Base-by-base conservation (phyloP, 2,329 filamentous ascomycete species). In the Plenodomus biglobosus region DNA sequence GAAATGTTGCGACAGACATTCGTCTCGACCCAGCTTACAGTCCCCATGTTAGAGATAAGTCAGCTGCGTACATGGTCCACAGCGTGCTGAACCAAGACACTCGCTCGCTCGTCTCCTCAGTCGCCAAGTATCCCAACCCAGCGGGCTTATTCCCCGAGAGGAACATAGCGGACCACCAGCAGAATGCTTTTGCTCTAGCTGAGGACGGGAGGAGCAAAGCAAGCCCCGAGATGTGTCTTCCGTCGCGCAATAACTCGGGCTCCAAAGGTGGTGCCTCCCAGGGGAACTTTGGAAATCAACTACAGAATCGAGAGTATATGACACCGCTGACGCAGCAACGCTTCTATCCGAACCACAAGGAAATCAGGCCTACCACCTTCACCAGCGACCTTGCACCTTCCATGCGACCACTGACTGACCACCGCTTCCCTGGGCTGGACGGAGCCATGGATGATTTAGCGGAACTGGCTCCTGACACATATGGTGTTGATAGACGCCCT, bases 391-490 rank as follows among this genome's bases (percentile, higher is more conserved):
- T 22, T 30, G 39, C 52, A 11, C 35, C 49, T 24, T 37, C 50
- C 35, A 40, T 48, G 46, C 59, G 64, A 42, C 51, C 55, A 20
- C 56, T 58, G 48, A 55, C 60, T 51, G 55, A 61, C 41, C 54
- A 65, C 43, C 59, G 60, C 41, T 48, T 69, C 38, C 68, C 65
- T 52, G 66, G 67, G 18, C 56, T 71, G 40, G 70, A 73, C 46
- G 71, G 71, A 27, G 66, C 70, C 8, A 67, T 71, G 66, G 71
- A 73, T 38, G 71, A 73, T 37, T 47, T 73, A 27, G 61, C 61
- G 24, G 69, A 66, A 13, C 48, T 72, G 46, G 52, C 64, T 16
- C 39, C 53, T 18, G 58, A 64, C 35, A 59, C 53, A 13, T 42
- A 50, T 6, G 22, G 57, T 40, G 52, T 55, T 24, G 56, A 62